phyloP scores from a whole-genome alignment of 208 protist species.

The Crithidia bombi region DNA sequence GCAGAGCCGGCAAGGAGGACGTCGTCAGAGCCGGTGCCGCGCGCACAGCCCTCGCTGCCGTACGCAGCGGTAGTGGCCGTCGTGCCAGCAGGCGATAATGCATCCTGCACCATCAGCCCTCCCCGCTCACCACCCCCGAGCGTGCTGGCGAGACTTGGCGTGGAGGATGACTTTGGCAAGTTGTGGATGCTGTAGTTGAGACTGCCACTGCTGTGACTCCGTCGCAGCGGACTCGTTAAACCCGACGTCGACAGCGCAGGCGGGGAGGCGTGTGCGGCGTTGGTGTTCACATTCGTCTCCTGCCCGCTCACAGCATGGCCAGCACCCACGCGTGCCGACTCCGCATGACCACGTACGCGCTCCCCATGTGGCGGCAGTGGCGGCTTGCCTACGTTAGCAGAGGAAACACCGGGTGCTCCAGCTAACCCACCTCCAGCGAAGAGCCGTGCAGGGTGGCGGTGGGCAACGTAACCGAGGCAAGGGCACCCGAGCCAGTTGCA shows the following conservation, averaged over 20 bases:
- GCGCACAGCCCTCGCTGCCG: neutral
- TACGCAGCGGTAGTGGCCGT: neutral
- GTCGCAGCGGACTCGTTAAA: too few species aligned
- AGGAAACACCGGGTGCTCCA: neutral
- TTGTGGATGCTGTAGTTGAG: neutral
- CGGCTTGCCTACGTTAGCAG: constrained; percentile 12
- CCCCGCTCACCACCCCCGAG: neutral
- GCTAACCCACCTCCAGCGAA: neutral
- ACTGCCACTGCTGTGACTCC: neutral
- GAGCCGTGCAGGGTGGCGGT: neutral
- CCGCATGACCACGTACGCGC: constrained; percentile 19
- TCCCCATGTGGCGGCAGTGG: constrained; percentile 18
- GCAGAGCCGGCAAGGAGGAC: constrained; percentile 8
- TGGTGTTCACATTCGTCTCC: neutral
- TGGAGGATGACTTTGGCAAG: neutral
- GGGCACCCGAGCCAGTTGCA: constrained; percentile 11
- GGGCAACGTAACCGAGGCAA: neutral
- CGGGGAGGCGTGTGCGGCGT: neutral
- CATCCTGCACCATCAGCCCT: neutral
- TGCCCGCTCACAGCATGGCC: too few species aligned
- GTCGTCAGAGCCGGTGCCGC: constrained; percentile 4
- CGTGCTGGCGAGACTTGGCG: neutral
- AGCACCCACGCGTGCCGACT: constrained; percentile 1
- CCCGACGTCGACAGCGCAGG: neutral
- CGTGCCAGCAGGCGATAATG: neutral